Conservation (phyloP, 352 stramenopile genomes). For the Phytophthora chlamydospora region DNA sequence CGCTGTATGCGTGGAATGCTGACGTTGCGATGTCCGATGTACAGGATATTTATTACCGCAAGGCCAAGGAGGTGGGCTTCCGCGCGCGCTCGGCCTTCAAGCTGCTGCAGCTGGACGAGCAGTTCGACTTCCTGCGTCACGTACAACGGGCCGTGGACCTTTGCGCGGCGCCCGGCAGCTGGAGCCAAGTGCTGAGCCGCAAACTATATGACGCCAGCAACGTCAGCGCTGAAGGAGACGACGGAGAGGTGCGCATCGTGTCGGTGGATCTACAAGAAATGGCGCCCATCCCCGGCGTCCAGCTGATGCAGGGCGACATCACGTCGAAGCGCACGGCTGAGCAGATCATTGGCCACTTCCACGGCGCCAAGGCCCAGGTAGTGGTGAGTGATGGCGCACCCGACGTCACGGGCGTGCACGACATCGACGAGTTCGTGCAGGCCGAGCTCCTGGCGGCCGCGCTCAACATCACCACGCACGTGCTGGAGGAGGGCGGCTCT, state of each 20-base stretch:
- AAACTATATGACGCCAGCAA: conserved; percentile 76
- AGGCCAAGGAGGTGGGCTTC: conserved; percentile 96
- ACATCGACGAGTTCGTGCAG: conserved; percentile 99
- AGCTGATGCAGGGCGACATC: conserved; percentile 96
- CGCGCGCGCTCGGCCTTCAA: conserved; percentile 98
- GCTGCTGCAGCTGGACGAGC: conserved; percentile 98
- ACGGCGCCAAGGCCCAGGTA: conserved; percentile 94
- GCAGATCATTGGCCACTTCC: conserved; percentile 95
- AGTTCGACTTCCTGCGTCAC: conserved; percentile 95
- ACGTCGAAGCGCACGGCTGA: conserved; percentile 96
- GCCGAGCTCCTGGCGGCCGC: conserved; percentile 96
- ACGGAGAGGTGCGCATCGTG: conserved; percentile 86
- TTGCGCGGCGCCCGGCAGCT: conserved; percentile 98
- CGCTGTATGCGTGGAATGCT: not conserved
- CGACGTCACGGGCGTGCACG: conserved; percentile 99
- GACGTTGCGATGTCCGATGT: not conserved
- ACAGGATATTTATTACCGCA: conserved; percentile 91
- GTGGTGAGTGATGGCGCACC: conserved; percentile 99
- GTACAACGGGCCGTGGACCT: conserved; percentile 97
- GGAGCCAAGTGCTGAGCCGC: conserved; percentile 96
- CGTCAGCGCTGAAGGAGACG: conserved; percentile 25
- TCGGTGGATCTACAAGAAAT: conserved; percentile 99
- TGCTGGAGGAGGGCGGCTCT: conserved; percentile 92
- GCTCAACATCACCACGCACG: conserved; percentile 98
- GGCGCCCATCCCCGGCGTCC: conserved; percentile 96